Evolutionary conservation across 1,284 basidiomycete species (phyloP), one percentile per base, ranked within the genome.

Genomic region (Microstroma glucosiphilum): DNA sequence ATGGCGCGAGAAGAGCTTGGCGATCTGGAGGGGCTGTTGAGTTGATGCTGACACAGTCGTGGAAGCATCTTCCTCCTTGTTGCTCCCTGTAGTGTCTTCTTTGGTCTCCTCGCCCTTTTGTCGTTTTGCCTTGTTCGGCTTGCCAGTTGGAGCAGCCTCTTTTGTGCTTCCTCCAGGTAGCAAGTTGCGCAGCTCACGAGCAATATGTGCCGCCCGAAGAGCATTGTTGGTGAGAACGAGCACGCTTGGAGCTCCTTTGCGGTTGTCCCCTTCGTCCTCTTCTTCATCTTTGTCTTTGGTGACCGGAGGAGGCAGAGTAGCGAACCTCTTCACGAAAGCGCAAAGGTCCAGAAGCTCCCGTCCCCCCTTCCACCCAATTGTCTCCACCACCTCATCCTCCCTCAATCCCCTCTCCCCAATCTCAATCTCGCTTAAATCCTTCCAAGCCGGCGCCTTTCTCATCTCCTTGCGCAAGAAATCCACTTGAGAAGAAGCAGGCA

Each of bases 1-100:
- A 13, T 54, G 51, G 13, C 51, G 51, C 13, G 51, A 21, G 51
- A 54, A 54, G 51, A 54, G 51, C 25, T 54, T 54, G 17, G 51
- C 51, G 21, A 54, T 54, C 17, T 54, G 51, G 21, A 54, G 51
- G 2, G 51, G 21, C 17, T 6, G 21, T 37, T 37, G 30, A 9
- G 30, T 37, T 9, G 30, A 37, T 37, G 30, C 9, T n/a, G n/a
- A n/a, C n/a, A n/a, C n/a, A n/a, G n/a, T n/a, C 19, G 51, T 13
- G 17, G 21, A 15, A 19, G 51, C 25, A 25, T 21, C n/a, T 48
- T n/a, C n/a, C 46, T 48, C 23, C 11, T 12, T 48, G 2, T 54
- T 26, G 19, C 13, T 15, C 2, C 8, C 25, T 13, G 51, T 4
- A 15, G 15, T 25, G 7, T 17, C 51, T 25, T 54, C 51, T 19